Conservation (phyloP, 2,329 filamentous ascomycete species). For the Epichloe aotearoae region DNA sequence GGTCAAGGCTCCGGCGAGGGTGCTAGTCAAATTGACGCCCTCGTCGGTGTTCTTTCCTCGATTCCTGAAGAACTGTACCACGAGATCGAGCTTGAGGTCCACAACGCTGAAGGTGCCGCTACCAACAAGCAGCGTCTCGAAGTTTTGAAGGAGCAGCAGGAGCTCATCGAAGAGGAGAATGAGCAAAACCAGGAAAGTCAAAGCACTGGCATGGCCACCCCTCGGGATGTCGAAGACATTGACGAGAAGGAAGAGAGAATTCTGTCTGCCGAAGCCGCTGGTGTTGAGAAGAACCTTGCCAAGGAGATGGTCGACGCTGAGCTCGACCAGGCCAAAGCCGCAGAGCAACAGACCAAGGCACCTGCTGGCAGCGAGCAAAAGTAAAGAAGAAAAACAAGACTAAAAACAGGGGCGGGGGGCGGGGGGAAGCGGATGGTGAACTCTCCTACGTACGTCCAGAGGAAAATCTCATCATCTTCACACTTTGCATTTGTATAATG, state of each 20-base stretch:
- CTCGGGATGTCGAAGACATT: constrained; percentile 81
- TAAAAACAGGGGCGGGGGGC: background rate
- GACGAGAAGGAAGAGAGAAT: constrained; percentile 79
- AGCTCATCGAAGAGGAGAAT: constrained; percentile 94
- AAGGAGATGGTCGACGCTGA: constrained; percentile 43
- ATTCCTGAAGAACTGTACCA: constrained; percentile 98
- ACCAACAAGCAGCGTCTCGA: constrained; percentile 99
- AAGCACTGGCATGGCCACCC: constrained; percentile 58
- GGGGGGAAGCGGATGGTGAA: background rate
- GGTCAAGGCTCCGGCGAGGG: constrained; percentile 79
- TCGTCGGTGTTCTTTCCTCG: constrained; percentile 81
- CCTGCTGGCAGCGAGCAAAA: background rate
- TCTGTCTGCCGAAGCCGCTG: constrained; percentile 35
- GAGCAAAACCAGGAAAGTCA: constrained; percentile 77
- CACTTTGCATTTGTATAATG: background rate
- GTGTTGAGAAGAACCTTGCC: constrained; percentile 34
- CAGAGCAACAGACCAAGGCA: constrained; percentile 15
- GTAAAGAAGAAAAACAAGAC: background rate
- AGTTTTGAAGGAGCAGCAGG: constrained; percentile 95
- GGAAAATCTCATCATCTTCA: background rate
- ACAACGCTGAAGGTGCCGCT: constrained; percentile 89
- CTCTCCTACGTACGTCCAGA: too few relatives aligned
- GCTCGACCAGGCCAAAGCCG: constrained; percentile 27
- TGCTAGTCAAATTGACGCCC: constrained; percentile 78
- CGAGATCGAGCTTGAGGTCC: constrained; percentile 96